Conservation (phyloP, 2,329 filamentous ascomycete species). For the Monilinia laxa region DNA sequence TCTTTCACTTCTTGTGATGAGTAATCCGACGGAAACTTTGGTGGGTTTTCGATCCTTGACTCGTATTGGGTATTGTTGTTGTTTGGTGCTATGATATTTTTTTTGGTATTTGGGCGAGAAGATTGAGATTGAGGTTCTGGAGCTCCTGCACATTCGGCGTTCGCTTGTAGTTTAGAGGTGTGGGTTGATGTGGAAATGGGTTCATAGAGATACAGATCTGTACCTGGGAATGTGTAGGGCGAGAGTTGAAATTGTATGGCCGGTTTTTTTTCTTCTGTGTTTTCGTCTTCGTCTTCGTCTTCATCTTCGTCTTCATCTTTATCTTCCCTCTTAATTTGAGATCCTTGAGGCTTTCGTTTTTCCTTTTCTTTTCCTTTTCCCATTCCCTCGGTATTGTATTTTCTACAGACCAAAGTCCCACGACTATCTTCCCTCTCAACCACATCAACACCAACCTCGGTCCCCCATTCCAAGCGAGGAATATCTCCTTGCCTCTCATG, state of each 20-base stretch:
- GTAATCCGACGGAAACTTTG: background rate
- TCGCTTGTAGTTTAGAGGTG: no score
- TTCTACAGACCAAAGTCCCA: no score
- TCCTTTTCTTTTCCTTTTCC: background rate
- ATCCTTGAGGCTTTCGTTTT: background rate
- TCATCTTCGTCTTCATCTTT: background rate
- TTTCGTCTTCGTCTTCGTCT: background rate
- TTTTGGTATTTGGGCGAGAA: no score
- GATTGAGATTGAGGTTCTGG: no score
- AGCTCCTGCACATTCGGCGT: background rate
- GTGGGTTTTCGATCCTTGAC: no score
- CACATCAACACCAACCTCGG: background rate
- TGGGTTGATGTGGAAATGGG: background rate
- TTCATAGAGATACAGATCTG: background rate
- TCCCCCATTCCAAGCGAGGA: background rate
- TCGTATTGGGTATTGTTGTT: constrained; percentile 31
- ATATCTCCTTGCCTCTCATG: background rate
- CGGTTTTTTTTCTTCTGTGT: background rate
- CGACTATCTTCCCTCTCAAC: background rate
- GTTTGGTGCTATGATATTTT: no score
- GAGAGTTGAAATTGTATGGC: background rate
- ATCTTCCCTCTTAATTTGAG: background rate
- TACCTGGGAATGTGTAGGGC: background rate
- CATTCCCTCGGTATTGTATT: no score
- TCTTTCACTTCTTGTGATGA: constrained; percentile 2